Percentiles rank a stretch among this genome's conserved stretches.
Evolutionary conservation across 345 rosid species (phyloP).

Genomic region (Firmiana major): DNA sequence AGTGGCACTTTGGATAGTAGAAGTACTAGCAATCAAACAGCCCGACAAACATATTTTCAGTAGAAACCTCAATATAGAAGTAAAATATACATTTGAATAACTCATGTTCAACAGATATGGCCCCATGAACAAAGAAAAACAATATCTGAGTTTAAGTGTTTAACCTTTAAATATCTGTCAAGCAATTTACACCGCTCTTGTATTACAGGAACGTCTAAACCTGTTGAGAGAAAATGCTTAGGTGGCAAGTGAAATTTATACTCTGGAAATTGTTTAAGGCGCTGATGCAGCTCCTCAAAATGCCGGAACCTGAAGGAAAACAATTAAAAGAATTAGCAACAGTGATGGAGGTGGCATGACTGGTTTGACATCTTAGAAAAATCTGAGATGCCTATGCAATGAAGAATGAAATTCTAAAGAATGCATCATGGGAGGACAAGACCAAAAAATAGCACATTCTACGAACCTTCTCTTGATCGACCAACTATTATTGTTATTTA

Average conservation of each 20-base stretch:
- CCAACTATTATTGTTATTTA: conserved; percentile 79
- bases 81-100: background rate
- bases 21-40: background rate
- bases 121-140: conserved; percentile 3
- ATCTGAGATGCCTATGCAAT: background rate
- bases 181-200: conserved; percentile 89
- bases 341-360: background rate
- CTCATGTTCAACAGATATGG: conserved; percentile 1
- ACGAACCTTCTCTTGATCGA: conserved; percentile 95
- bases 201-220: conserved; percentile 76
- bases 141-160: conserved; percentile 21
- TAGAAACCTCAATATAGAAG: background rate
- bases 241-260: conserved; percentile 95
- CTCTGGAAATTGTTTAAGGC: conserved; percentile 83
- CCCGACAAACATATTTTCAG: background rate
- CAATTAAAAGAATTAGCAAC: conserved; percentile 15
- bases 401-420: conserved; percentile 6
- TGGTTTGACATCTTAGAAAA: conserved; percentile 6
- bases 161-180: conserved; percentile 83
- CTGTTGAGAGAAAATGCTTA: conserved; percentile 92
- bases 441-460: conserved; percentile 21
- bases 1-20: background rate
- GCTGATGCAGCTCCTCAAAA: conserved; percentile 98
- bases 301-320: conserved; percentile 71
- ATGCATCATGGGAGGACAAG: conserved; percentile 9